phyloP scores from a whole-genome alignment of 2,329 filamentous ascomycete genomes.

The Pestalotiopsis sp. region DNA sequence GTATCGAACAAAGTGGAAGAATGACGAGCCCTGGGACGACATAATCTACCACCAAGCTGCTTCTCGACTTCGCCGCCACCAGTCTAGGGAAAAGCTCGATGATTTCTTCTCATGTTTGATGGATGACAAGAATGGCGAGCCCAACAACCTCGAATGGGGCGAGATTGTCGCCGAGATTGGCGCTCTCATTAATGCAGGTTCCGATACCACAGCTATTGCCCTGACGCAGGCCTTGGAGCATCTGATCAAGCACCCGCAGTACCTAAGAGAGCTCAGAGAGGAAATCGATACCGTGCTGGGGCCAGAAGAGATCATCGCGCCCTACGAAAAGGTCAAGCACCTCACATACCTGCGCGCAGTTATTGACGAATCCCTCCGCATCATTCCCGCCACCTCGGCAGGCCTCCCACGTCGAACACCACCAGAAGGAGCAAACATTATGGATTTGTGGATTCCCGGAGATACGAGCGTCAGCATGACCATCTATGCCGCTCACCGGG shows the following conservation, averaged over 20 bases:
- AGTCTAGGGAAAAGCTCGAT: background rate
- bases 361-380: background rate
- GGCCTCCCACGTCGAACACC: slow-evolving; percentile 48
- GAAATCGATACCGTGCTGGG: slow-evolving; percentile 17
- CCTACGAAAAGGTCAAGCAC: slow-evolving; percentile 8
- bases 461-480: slow-evolving; percentile 14
- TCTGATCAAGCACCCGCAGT: slow-evolving; percentile 12
- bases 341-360: slow-evolving; percentile 1
- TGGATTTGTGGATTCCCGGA: slow-evolving; percentile 1
- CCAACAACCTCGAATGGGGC: background rate
- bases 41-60: background rate
- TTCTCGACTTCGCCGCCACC: background rate
- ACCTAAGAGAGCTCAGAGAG: slow-evolving; percentile 4
- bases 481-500: slow-evolving; percentile 11
- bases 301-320: background rate
- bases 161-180: background rate
- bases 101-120: background rate
- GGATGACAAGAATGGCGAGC: background rate
- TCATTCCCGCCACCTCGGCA: slow-evolving; percentile 30
- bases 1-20: background rate
- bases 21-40: background rate
- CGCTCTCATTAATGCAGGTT: background rate
- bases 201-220: background rate
- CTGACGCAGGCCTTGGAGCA: slow-evolving; percentile 8
- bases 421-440: slow-evolving; percentile 25